Evolutionary conservation across 805 yeast species (phyloP).

Genomic region (Lipomyces yamanashiensis): DNA sequence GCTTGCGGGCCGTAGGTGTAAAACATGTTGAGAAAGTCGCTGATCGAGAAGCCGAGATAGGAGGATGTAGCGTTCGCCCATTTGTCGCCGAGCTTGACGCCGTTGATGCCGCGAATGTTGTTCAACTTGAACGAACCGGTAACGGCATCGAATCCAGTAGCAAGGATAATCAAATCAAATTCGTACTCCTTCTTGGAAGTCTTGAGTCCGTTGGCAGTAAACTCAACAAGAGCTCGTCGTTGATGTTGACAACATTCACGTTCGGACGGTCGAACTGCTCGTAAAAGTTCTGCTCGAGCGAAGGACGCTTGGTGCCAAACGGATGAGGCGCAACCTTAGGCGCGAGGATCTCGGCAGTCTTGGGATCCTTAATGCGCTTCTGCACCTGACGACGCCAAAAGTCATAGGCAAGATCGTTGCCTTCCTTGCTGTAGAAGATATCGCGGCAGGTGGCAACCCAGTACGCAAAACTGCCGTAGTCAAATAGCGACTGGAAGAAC

Average conservation of each 20-base stretch:
- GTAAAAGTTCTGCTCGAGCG: slow-evolving; percentile 38
- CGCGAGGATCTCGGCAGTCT: slow-evolving; percentile 36
- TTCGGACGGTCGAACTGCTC: slow-evolving; percentile 40
- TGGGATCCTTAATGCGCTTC: slow-evolving; percentile 37
- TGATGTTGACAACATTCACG: slow-evolving; percentile 40
- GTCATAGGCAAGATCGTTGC: slow-evolving; percentile 37
- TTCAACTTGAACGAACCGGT: slow-evolving; percentile 41
- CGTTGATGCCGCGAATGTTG: slow-evolving; percentile 32
- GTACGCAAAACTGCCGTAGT: slow-evolving; percentile 42
- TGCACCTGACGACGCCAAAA: slow-evolving; percentile 39
- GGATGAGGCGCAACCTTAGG: slow-evolving; percentile 38
- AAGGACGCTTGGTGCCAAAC: slow-evolving; percentile 39
- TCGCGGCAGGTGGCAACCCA: slow-evolving; percentile 41
- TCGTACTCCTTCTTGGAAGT: slow-evolving; percentile 30
- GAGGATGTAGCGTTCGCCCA: slow-evolving; percentile 40
- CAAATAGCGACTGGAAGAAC: slow-evolving; percentile 37
- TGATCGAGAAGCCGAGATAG: slow-evolving; percentile 39
- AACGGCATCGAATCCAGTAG: slow-evolving; percentile 39
- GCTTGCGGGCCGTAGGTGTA: slow-evolving; percentile 44
- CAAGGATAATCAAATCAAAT: slow-evolving; percentile 34
- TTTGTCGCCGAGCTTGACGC: slow-evolving; percentile 33
- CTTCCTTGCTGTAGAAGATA: slow-evolving; percentile 26
- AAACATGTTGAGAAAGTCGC: slow-evolving; percentile 44
- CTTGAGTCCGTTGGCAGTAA: slow-evolving; percentile 31
- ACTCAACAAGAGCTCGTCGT: slow-evolving; percentile 34